A percentile compares a stretch with the other conserved stretches of the same genome.
Conservation (phyloP, 352 stramenopile species). For the Saprolegnia diclina region DNA sequence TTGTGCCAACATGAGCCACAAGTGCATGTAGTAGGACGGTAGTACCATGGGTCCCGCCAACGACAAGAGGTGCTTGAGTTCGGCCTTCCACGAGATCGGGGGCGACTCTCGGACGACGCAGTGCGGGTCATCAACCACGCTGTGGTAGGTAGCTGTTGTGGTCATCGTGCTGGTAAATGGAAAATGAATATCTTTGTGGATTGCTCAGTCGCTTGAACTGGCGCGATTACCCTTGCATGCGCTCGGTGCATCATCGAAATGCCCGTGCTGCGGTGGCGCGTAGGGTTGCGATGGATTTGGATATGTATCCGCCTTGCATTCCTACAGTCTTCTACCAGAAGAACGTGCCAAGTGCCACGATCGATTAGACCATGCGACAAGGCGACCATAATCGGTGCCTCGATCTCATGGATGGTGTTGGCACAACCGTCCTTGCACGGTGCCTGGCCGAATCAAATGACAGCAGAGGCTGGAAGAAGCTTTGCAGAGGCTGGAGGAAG, state of each 20-base stretch:
- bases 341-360: neutral
- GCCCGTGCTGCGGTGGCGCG: too few relatives aligned
- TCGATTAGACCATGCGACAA: neutral
- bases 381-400: neutral
- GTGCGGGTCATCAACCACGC: neutral
- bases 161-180: neutral
- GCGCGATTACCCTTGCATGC: too few relatives aligned
- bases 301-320: too few relatives aligned
- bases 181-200: neutral
- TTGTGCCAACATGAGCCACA: neutral
- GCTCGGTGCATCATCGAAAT: too few relatives aligned
- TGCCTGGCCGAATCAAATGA: neutral
- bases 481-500: too few relatives aligned
- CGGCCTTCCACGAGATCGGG: neutral
- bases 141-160: neutral
- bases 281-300: too few relatives aligned
- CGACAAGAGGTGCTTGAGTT: slow-evolving; percentile 1
- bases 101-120: neutral
- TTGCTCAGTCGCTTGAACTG: neutral
- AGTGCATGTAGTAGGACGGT: neutral
- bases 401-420: neutral
- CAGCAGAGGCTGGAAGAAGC: too few relatives aligned
- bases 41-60: slow-evolving; percentile 6
- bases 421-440: neutral
- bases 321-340: too few relatives aligned